A percentile compares a stretch with the other conserved stretches of the same genome.
These are phyloP conservation scores for Coniochaeta pulveracea DNA, from an alignment of 2,329 filamentous ascomycete genomes.

Conservation along the genomic window DNA sequence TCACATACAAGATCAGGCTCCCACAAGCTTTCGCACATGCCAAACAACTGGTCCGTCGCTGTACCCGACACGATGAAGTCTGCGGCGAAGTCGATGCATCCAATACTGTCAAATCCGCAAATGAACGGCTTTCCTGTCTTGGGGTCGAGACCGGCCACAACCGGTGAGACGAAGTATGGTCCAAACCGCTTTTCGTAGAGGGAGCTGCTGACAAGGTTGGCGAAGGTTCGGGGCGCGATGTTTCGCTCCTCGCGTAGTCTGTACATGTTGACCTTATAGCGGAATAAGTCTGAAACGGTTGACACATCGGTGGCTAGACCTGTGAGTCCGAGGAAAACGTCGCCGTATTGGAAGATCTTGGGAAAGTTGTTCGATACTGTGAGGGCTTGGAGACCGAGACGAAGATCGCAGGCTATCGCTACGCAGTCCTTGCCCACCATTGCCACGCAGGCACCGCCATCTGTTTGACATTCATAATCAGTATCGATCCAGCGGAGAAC, in stretches of 20 bases:
- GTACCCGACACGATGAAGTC: slow-evolving; percentile 98
- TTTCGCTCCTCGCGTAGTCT: slow-evolving; percentile 93
- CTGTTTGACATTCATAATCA: slow-evolving; percentile 21
- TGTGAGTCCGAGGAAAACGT: slow-evolving; percentile 90
- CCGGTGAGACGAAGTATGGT: slow-evolving; percentile 90
- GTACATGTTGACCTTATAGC: slow-evolving; percentile 99
- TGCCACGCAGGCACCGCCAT: slow-evolving; percentile 89
- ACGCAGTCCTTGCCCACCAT: slow-evolving; percentile 99
- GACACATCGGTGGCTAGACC: slow-evolving; percentile 92
- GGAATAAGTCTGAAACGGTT: slow-evolving; percentile 93
- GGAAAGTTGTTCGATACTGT: slow-evolving; percentile 99
- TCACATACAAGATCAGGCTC: slow-evolving; percentile 82
- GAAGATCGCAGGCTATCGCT: slow-evolving; percentile 97
- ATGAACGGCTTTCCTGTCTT: slow-evolving; percentile 94
- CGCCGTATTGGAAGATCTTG: slow-evolving; percentile 97
- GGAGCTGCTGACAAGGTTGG: slow-evolving; percentile 83
- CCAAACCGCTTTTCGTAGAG: slow-evolving; percentile 96
- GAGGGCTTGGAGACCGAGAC: slow-evolving; percentile 88
- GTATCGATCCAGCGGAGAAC: too few relatives aligned
- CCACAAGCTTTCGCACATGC: slow-evolving; percentile 96
- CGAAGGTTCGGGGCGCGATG: slow-evolving; percentile 89
- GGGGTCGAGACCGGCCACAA: slow-evolving; percentile 88
- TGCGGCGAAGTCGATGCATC: slow-evolving; percentile 98
- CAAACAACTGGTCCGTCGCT: slow-evolving; percentile 93
- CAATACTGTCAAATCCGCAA: slow-evolving; percentile 97